Percentiles rank a stretch among this genome's conserved stretches.
Evolutionary conservation across 345 rosid species (phyloP).

Genomic region (Boechera stricta): DNA sequence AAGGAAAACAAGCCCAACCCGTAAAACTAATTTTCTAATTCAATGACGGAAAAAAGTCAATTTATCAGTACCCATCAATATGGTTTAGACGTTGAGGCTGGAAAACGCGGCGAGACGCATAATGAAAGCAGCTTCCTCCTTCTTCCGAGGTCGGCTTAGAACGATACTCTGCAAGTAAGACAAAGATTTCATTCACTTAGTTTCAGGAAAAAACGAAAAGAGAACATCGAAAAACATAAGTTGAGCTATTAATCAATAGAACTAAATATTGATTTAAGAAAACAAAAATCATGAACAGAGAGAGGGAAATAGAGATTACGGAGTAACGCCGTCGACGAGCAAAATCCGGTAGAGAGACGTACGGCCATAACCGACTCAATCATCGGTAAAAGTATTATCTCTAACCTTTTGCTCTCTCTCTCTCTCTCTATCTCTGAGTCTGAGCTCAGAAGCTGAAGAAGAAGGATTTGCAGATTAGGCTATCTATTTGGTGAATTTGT

Average conservation of each 20-base stretch:
- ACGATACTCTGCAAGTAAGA: constrained; percentile 56
- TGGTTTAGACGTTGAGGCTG: constrained; percentile 50
- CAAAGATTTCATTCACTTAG: not conserved
- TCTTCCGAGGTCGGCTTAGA: constrained; percentile 54
- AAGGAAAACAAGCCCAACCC: too few species aligned
- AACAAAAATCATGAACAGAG: not conserved
- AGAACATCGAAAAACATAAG: not conserved
- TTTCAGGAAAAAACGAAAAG: not conserved
- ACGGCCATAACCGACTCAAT: constrained; percentile 69
- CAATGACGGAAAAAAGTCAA: not conserved
- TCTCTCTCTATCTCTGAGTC: constrained; percentile 1
- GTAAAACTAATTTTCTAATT: too few species aligned
- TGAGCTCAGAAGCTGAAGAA: constrained; percentile 23
- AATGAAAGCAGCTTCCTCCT: constrained; percentile 48
- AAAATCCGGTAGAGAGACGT: constrained; percentile 65
- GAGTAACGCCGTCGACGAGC: constrained; percentile 54
- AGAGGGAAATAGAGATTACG: constrained; percentile 46
- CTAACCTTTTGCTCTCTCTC: not conserved
- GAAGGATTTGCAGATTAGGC: constrained; percentile 41
- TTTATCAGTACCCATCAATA: constrained; percentile 53
- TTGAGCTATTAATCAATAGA: too few species aligned
- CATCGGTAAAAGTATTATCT: constrained; percentile 44
- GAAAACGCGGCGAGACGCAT: constrained; percentile 50
- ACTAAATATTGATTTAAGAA: too few species aligned
- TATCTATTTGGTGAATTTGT: constrained; percentile 30